Evolutionary conservation across 257 asterid species (phyloP).

Genomic region (Ballota nigra): DNA sequence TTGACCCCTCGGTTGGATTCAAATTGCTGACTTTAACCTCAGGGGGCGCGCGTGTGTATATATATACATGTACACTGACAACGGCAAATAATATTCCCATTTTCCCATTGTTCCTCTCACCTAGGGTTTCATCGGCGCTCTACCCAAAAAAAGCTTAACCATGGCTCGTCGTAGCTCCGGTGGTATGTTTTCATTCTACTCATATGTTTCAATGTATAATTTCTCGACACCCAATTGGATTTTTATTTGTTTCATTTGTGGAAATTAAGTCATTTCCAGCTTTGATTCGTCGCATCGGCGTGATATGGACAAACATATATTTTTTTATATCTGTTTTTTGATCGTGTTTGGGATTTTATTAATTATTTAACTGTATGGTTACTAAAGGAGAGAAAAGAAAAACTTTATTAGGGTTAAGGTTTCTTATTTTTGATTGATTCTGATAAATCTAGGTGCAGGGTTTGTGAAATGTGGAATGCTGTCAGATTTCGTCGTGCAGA

Average conservation of each 20-base stretch:
- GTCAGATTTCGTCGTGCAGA: neutral
- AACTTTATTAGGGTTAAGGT: neutral
- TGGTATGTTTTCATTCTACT: constrained; percentile 30
- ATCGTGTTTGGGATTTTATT: neutral
- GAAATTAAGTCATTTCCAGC: neutral
- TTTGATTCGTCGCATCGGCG: neutral
- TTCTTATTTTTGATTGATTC: neutral
- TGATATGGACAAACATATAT: neutral
- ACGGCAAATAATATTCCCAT: neutral
- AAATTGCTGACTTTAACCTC: too few species aligned
- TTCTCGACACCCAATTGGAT: neutral
- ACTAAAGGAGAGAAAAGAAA: neutral
- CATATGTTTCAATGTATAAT: neutral
- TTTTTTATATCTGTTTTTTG: neutral
- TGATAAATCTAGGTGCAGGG: neutral
- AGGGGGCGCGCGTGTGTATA: neutral
- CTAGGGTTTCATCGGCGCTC: neutral
- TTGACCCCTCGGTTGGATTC: too few species aligned
- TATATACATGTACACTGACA: too few species aligned
- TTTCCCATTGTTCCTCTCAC: neutral
- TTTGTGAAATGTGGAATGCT: neutral
- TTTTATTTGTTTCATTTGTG: neutral
- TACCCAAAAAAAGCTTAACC: neutral
- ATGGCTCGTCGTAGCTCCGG: constrained; percentile 81
- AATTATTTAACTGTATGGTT: neutral